Conservation (phyloP, 441 rosid species). For the Mallotus japonicus region DNA sequence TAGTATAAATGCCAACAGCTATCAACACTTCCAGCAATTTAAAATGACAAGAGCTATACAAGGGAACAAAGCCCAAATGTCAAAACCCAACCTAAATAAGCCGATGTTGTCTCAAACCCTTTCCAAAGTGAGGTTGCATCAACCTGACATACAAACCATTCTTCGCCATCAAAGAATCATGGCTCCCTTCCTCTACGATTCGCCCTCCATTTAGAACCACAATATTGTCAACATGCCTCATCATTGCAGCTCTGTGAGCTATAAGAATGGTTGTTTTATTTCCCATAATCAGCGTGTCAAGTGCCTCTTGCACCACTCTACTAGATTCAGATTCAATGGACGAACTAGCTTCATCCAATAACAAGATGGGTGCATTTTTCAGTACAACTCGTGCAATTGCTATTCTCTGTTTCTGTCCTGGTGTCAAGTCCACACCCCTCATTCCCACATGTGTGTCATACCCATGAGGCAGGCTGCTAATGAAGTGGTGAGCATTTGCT, state of each 20-base stretch:
- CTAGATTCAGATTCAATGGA: slow-evolving; percentile 94
- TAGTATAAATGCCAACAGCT: slow-evolving; percentile 3
- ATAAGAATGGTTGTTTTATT: slow-evolving; percentile 90
- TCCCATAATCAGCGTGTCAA: slow-evolving; percentile 92
- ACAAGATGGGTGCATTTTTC: slow-evolving; percentile 90
- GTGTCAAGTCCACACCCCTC: slow-evolving; percentile 95
- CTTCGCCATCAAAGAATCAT: slow-evolving; percentile 75
- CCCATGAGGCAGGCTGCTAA: slow-evolving; percentile 95
- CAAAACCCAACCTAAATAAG: slow-evolving; percentile 46
- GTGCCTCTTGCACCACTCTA: slow-evolving; percentile 96
- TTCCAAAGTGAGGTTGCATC: slow-evolving; percentile 96
- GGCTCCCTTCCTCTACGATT: slow-evolving; percentile 92
- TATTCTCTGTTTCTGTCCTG: slow-evolving; percentile 96
- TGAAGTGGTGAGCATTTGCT: slow-evolving; percentile 98
- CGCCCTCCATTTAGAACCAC: slow-evolving; percentile 94
- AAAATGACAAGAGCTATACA: slow-evolving; percentile 33
- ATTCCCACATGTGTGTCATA: slow-evolving; percentile 93
- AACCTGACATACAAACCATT: slow-evolving; percentile 89
- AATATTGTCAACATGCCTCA: slow-evolving; percentile 94
- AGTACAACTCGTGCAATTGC: slow-evolving; percentile 91
- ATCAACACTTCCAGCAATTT: slow-evolving; percentile 24
- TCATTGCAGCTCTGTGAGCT: slow-evolving; percentile 93
- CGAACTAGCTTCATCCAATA: slow-evolving; percentile 94
- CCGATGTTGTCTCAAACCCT: slow-evolving; percentile 90
- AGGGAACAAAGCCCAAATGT: slow-evolving; percentile 23